Evolutionary conservation across 805 yeast genomes (phyloP).

Genomic region (Hanseniaspora guilliermondii): DNA sequence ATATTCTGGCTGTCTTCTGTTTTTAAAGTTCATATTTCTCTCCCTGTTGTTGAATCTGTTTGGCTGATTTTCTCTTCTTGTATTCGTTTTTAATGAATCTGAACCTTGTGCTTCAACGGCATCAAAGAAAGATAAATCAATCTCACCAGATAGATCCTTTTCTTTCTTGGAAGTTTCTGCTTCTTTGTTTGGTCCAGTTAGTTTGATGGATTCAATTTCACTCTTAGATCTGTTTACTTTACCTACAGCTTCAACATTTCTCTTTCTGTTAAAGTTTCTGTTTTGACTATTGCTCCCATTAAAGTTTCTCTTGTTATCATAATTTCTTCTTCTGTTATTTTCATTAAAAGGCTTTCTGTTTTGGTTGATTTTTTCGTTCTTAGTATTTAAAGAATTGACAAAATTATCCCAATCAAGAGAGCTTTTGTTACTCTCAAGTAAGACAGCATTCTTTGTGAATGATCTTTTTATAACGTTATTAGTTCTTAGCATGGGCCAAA

Average conservation of each 20-base stretch:
- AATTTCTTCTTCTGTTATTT: neutral
- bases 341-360: neutral
- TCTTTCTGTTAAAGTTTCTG: neutral
- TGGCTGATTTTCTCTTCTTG: neutral
- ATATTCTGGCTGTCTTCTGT: neutral
- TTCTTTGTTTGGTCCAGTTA: neutral
- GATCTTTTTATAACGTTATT: constrained; percentile 1
- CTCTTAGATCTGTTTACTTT: neutral
- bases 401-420: constrained; percentile 5
- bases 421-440: neutral
- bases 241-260: neutral
- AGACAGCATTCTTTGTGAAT: neutral
- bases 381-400: constrained; percentile 1
- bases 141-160: neutral
- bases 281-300: neutral
- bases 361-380: neutral
- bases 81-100: neutral
- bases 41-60: neutral
- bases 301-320: neutral
- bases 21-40: neutral
- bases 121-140: constrained; percentile 10
- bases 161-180: neutral
- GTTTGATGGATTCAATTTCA: neutral
- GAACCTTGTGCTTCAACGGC: neutral
- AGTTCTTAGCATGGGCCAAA: neutral